Conservation (phyloP, 805 yeast species). For the Torulaspora microellipsoides region DNA sequence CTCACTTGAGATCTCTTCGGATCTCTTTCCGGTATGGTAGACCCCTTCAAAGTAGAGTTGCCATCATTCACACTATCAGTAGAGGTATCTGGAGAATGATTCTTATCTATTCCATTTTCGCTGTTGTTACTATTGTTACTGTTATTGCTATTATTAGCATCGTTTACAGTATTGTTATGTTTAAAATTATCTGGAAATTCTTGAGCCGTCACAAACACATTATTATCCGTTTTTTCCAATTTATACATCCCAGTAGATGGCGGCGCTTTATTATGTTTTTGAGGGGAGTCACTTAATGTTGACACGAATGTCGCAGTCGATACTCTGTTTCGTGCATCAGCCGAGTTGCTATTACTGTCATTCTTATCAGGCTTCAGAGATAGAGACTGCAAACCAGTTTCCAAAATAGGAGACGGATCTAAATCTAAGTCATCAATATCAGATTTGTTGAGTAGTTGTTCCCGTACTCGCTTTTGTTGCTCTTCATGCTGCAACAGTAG, state of each 20-base stretch:
- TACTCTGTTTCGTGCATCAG: slow-evolving; percentile 11
- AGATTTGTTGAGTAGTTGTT: slow-evolving; percentile 1
- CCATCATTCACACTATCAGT: slow-evolving; percentile 1
- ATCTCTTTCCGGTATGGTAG: slow-evolving; percentile 1
- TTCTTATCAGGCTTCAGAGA: slow-evolving; percentile 9
- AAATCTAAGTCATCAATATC: slow-evolving; percentile 11
- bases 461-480: slow-evolving; percentile 2
- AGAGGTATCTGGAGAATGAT: not conserved
- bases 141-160: not conserved
- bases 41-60: slow-evolving; percentile 2
- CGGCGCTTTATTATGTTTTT: slow-evolving; percentile 20
- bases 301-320: slow-evolving; percentile 25
- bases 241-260: slow-evolving; percentile 24
- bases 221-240: slow-evolving; percentile 28
- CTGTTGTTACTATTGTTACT: not conserved
- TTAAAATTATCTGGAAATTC: slow-evolving; percentile 18
- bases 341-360: not conserved
- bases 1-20: not conserved
- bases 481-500: slow-evolving; percentile 9
- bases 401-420: slow-evolving; percentile 21
- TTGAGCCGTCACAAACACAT: slow-evolving; percentile 29
- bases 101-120: not conserved
- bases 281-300: slow-evolving; percentile 26
- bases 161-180: not conserved
- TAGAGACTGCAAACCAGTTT: slow-evolving; percentile 19